A percentile compares a stretch with the other conserved stretches of the same genome.
phyloP scores from a whole-genome alignment of 2,329 filamentous ascomycete species.

The Coniochaeta hoffmannii region DNA sequence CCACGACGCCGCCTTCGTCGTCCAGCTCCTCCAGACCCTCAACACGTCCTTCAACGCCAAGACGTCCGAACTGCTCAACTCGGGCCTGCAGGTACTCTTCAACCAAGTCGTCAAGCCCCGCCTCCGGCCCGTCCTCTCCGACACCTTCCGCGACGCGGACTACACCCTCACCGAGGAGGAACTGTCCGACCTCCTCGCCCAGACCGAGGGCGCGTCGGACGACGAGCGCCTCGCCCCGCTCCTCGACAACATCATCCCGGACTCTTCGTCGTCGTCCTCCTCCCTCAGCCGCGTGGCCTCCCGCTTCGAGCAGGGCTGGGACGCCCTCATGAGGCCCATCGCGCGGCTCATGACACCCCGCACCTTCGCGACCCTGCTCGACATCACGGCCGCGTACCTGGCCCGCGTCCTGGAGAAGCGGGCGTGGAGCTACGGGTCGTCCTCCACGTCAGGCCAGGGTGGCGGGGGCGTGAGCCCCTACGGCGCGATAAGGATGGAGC shows the following conservation, averaged over 20 bases:
- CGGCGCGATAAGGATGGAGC: constrained; percentile 75
- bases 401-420: constrained; percentile 78
- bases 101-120: constrained; percentile 80
- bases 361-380: constrained; percentile 70
- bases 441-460: background rate
- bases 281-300: constrained; percentile 62
- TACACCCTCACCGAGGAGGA: constrained; percentile 65
- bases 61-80: constrained; percentile 71
- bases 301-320: constrained; percentile 81
- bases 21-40: constrained; percentile 59
- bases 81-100: constrained; percentile 80
- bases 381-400: constrained; percentile 66
- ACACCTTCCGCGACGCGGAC: constrained; percentile 87
- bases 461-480: constrained; percentile 67
- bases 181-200: constrained; percentile 45
- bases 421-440: constrained; percentile 62
- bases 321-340: constrained; percentile 75
- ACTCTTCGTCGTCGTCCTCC: constrained; percentile 11
- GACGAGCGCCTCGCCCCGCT: background rate
- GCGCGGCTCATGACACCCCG: constrained; percentile 73
- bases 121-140: constrained; percentile 73
- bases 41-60: constrained; percentile 69
- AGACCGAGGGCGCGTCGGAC: constrained; percentile 25
- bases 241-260: background rate
- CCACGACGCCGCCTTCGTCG: constrained; percentile 64